A percentile compares a stretch with the other conserved stretches of the same genome.
These are phyloP conservation scores for Kodamaea kaohsiungensis DNA, from an alignment of 805 yeast genomes.

Conservation along the genomic window DNA sequence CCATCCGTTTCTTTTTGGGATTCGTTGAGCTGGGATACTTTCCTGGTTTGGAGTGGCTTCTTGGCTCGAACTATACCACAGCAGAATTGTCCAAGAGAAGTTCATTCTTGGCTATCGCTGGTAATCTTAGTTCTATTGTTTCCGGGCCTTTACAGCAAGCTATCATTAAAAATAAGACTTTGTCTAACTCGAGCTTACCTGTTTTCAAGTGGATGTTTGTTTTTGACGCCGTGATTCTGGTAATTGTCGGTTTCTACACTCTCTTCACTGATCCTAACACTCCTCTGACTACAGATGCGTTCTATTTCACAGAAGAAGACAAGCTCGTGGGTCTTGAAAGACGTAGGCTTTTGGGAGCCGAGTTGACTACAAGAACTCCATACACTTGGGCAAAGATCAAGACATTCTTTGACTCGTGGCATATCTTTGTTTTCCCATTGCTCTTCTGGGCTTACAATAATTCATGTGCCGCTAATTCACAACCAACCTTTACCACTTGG, in stretches of 20 bases:
- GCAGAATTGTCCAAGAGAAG: constrained; percentile 38
- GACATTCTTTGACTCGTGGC: constrained; percentile 50
- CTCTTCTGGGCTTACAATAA: constrained; percentile 40
- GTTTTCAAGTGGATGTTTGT: constrained; percentile 51
- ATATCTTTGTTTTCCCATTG: constrained; percentile 45
- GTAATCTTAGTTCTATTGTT: constrained; percentile 34
- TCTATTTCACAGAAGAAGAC: constrained; percentile 45
- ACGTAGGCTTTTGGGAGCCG: constrained; percentile 34
- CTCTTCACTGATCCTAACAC: constrained; percentile 47
- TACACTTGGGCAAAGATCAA: constrained; percentile 44
- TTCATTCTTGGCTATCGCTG: constrained; percentile 34
- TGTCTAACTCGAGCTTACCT: constrained; percentile 16
- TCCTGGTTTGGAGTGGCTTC: constrained; percentile 47
- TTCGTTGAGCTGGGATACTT: constrained; percentile 50
- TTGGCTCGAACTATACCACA: constrained; percentile 36
- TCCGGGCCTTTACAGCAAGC: constrained; percentile 41
- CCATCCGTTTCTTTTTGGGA: constrained; percentile 42
- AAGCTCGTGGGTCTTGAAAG: constrained; percentile 49
- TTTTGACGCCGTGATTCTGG: constrained; percentile 41
- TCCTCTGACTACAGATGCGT: constrained; percentile 44
- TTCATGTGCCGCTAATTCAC: constrained; percentile 29
- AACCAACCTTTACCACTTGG: constrained; percentile 42
- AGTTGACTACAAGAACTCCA: constrained; percentile 40
- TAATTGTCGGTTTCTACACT: constrained; percentile 43
- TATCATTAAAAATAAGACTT: constrained; percentile 18